Conservation (phyloP, 2,329 filamentous ascomycete species). For the Pseudogymnoascus sp. region DNA sequence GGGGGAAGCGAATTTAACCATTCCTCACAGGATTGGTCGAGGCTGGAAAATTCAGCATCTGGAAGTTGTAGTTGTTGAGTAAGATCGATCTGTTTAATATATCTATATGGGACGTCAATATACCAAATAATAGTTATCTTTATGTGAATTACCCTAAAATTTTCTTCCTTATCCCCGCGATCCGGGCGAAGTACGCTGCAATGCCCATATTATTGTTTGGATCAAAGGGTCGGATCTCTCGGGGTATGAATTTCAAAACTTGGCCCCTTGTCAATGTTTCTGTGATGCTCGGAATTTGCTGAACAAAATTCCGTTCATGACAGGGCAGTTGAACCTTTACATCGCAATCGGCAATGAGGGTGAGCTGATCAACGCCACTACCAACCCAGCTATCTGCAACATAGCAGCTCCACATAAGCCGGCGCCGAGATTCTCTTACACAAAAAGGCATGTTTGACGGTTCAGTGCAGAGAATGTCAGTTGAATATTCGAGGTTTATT, state of each 20-base stretch:
- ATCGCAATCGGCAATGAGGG: conserved; percentile 23
- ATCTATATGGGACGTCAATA: conserved; percentile 18
- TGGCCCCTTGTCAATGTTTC: conserved; percentile 21
- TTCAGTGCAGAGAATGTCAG: conserved; percentile 24
- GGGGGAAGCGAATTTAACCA: conserved; percentile 37
- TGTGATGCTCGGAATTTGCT: conserved; percentile 24
- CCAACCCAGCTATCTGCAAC: conserved; percentile 25
- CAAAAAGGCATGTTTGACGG: conserved; percentile 11
- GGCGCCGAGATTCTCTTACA: conserved; percentile 24
- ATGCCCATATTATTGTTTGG: neutral
- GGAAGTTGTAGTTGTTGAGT: conserved; percentile 35
- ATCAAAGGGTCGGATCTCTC: neutral
- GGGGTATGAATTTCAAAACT: conserved; percentile 15
- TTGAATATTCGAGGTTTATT: conserved; percentile 27
- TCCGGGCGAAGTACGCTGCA: neutral
- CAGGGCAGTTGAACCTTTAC: conserved; percentile 24
- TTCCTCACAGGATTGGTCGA: conserved; percentile 32
- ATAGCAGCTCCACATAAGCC: conserved; percentile 28
- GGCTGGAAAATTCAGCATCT: conserved; percentile 34
- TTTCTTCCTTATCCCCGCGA: conserved; percentile 4
- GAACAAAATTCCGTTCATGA: conserved; percentile 25
- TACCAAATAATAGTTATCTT: neutral
- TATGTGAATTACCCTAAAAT: neutral
- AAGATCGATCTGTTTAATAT: conserved; percentile 35
- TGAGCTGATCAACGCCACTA: conserved; percentile 26